These are phyloP conservation scores for Samsoniella hepiali DNA, from an alignment of 2,329 filamentous ascomycete genomes.

Conservation along the genomic window DNA sequence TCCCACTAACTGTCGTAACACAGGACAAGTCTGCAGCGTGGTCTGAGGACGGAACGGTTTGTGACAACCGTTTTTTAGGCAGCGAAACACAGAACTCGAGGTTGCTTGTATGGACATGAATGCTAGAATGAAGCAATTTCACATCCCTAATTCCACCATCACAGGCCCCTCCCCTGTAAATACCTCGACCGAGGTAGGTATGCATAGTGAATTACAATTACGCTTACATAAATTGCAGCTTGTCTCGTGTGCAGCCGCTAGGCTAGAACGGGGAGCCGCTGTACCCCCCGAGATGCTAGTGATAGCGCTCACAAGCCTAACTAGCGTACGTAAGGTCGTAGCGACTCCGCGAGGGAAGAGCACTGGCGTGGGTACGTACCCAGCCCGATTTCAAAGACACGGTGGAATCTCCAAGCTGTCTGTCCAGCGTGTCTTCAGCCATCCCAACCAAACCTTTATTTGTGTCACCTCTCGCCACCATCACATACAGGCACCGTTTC, in stretches of 20 bases:
- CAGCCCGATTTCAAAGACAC: slow-evolving; percentile 20
- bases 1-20: not conserved
- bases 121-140: slow-evolving; percentile 7
- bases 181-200: slow-evolving; percentile 11
- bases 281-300: not conserved
- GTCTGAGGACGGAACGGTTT: not conserved
- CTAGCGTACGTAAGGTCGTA: too few species aligned
- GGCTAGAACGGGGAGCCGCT: not conserved
- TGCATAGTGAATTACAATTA: slow-evolving; percentile 9
- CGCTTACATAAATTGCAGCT: slow-evolving; percentile 12
- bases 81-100: not conserved
- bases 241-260: slow-evolving; percentile 11
- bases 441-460: not conserved
- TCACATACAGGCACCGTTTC: not conserved
- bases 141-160: slow-evolving; percentile 8
- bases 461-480: not conserved
- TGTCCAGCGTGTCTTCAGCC: not conserved
- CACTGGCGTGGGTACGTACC: not conserved
- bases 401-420: slow-evolving; percentile 19
- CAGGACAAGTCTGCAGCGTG: not conserved
- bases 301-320: not conserved
- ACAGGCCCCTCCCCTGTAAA: slow-evolving; percentile 16
- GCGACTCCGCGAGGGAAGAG: not conserved
- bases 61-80: not conserved
- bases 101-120: not conserved